Evolutionary conservation across 164 flowering plant species (phyloP), one percentile per base, ranked within the genome.

Genomic region (Sedum album): DNA sequence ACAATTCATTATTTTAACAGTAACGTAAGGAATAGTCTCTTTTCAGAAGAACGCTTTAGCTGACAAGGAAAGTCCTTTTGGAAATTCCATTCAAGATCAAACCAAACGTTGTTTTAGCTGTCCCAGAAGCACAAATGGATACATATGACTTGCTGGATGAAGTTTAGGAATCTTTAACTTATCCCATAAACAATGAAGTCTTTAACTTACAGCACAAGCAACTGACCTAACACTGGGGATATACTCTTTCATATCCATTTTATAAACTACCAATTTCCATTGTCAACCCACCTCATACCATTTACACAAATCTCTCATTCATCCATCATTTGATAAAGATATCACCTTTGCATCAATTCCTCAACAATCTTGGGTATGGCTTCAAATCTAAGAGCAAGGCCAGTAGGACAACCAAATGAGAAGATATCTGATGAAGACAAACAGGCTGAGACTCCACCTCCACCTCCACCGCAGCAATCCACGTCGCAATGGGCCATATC

Each of bases 401-500:
- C 57, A 20, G 26, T 49, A 49, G 26, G 57, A 49, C 10, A 25
- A n/a, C 23, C 28, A 23, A 53, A 53, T 25, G 60, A 23, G 26
- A 21, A 7, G 38, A 35, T 35, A 35, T 9, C 28, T 0, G 60
- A 23, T 8, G 60, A 53, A 23, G 30, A 7, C 57, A 6, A 23
- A 8, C 28, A 23, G 28, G 60, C 25, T 21, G 60, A 23, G 23
- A 23, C 60, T 4, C 26, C 30, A 53, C 65, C 72, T 38, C 31
- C 67, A 18, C 20, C 49, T 15, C 65, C 65, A 23, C 70, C 64
- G 6, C 68, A 69, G 23, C 53, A 76, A 6, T 51, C 75, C 41
- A 35, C 67, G 15, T 31, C 75, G 0, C 88, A 75, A 57, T 69
- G 81, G 4, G 84, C 87, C 0, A 65, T 87, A 64, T 66, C 83